Evolutionary conservation across 768 basidiomycete genomes (phyloP).

Genomic region (Leucosporidium scottii): DNA sequence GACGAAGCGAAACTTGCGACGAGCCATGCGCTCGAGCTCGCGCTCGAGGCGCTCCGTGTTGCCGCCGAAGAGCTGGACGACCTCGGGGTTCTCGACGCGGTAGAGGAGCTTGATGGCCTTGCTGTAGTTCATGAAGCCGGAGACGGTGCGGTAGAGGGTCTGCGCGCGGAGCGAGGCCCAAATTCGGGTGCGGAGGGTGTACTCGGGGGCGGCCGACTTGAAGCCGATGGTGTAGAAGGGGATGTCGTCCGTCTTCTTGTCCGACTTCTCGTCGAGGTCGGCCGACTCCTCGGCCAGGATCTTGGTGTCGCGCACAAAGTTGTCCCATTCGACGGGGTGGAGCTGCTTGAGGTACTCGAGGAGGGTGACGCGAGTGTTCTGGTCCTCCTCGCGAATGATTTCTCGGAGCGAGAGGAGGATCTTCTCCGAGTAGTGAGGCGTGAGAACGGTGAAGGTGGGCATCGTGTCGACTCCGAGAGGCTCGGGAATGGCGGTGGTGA

Average conservation of each 20-base stretch:
- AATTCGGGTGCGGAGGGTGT: slow-evolving; percentile 94
- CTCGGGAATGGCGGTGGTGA: slow-evolving; percentile 89
- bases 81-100: slow-evolving; percentile 98
- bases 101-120: slow-evolving; percentile 99
- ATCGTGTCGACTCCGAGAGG: slow-evolving; percentile 96
- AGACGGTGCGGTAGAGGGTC: slow-evolving; percentile 95
- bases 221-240: slow-evolving; percentile 98
- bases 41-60: slow-evolving; percentile 95
- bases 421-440: slow-evolving; percentile 99
- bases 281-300: slow-evolving; percentile 94
- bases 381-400: slow-evolving; percentile 97
- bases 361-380: slow-evolving; percentile 91
- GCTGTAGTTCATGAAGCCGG: slow-evolving; percentile 99
- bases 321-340: slow-evolving; percentile 97
- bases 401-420: slow-evolving; percentile 92
- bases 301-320: slow-evolving; percentile 99
- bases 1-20: slow-evolving; percentile 97
- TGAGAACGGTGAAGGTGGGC: slow-evolving; percentile 98
- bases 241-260: slow-evolving; percentile 70
- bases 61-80: slow-evolving; percentile 92
- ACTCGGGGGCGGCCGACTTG: slow-evolving; percentile 97
- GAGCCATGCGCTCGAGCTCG: slow-evolving; percentile 93
- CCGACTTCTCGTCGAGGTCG: slow-evolving; percentile 52
- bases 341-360: slow-evolving; percentile 97
- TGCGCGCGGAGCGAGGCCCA: slow-evolving; percentile 99